Conservation (phyloP, 2,329 filamentous ascomycete species). For the Cryphonectria nitschkei region DNA sequence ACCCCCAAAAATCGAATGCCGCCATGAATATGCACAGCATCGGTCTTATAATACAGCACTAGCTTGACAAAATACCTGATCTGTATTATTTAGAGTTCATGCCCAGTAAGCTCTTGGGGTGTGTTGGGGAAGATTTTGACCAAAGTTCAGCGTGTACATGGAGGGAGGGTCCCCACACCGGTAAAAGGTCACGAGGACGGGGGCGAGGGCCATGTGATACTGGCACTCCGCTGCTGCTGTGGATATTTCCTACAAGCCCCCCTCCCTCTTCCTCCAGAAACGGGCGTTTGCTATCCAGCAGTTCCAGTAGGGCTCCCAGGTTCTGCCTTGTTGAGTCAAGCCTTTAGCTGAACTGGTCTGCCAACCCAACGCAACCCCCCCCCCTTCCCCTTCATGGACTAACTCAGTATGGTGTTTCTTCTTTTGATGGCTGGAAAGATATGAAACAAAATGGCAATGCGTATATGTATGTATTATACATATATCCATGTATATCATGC, state of each 20-base stretch:
- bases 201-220: slow-evolving; percentile 5
- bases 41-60: not conserved
- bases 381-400: no score
- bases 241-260: not conserved
- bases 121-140: not conserved
- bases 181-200: slow-evolving; percentile 16
- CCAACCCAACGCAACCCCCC: not conserved
- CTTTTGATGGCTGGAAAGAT: not conserved
- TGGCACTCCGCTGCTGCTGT: not conserved
- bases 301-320: not conserved
- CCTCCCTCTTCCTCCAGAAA: not conserved
- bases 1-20: no score
- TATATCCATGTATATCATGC: not conserved
- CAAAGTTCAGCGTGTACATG: not conserved
- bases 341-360: not conserved
- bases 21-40: not conserved
- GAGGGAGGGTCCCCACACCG: slow-evolving; percentile 12
- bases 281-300: not conserved
- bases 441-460: not conserved
- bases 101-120: not conserved
- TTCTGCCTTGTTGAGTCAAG: not conserved
- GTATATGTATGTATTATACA: not conserved
- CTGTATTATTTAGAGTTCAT: not conserved
- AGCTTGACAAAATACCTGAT: not conserved
- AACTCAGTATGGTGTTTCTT: not conserved